Evolutionary conservation across 805 yeast genomes (phyloP).

Genomic region (Komagataella populi): DNA sequence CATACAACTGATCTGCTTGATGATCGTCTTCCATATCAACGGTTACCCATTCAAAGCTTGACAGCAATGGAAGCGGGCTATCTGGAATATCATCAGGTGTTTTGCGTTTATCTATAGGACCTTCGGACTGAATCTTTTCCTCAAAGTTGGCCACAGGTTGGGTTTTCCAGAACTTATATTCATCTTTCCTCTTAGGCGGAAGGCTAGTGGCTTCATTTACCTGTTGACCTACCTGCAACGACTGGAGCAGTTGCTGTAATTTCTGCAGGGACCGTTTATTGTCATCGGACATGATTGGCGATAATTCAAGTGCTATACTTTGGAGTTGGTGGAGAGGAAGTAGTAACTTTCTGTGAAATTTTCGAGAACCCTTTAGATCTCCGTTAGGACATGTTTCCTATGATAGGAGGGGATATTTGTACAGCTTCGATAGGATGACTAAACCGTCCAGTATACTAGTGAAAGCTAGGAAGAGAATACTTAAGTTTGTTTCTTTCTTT

Average conservation of each 20-base stretch:
- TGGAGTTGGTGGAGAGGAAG: not conserved
- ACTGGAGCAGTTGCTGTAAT: conserved; percentile 47
- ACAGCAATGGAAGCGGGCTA: conserved; percentile 55
- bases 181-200: conserved; percentile 57
- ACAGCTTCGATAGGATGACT: not conserved
- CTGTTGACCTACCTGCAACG: conserved; percentile 37
- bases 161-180: conserved; percentile 94
- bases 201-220: conserved; percentile 21
- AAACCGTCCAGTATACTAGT: not conserved
- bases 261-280: conserved; percentile 15
- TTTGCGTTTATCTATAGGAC: conserved; percentile 64
- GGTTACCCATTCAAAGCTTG: conserved; percentile 83
- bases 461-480: not conserved
- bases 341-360: too few relatives aligned
- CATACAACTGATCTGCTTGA: conserved; percentile 67
- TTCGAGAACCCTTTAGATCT: not conserved
- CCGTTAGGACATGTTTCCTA: not conserved
- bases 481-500: too few relatives aligned
- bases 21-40: conserved; percentile 43
- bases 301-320: not conserved
- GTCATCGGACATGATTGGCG: not conserved
- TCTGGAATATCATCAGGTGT: conserved; percentile 61
- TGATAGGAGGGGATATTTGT: not conserved
- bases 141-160: conserved; percentile 85
- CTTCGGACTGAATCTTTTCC: conserved; percentile 53